Evolutionary conservation across 805 yeast genomes (phyloP), one percentile per base, ranked within the genome.

Genomic region (Naumovozyma dairenensis): DNA sequence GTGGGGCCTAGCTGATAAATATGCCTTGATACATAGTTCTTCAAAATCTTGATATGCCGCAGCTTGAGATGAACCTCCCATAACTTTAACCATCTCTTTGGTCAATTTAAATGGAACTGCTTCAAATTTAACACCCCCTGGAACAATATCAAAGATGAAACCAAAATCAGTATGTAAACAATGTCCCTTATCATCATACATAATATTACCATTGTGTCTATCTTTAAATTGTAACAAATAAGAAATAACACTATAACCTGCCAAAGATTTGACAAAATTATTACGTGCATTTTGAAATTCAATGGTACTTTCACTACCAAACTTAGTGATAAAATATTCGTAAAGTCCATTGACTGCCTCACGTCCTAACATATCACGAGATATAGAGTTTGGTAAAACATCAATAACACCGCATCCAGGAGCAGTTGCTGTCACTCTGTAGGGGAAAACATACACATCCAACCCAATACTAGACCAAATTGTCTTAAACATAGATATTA

Each of bases 361-460:
- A 51, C 99, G 74, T 27, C 99, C 99, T 33, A 92, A 69, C 97
- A 92, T 89, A 61, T 92, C 99, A 62, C 99, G 76, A 28, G 96
- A 85, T 18, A 85, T 79, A 5, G 96, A 80, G 54, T 89, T 83
- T 21, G 98, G 98, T 44, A 92, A 69, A 21, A 93, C 98, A 56
- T 93, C 99, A 63, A 92, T 92, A 28, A 92, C 94, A 60, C 99
- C 99, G 65, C 97, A 87, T 0, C 99, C 98, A 1, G 98, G 97
- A 2, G 95, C 96, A 7, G 99, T 92, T 1, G 99, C 98, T 0
- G 96, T 87, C 17, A 92, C 98, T 44, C 96, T 66, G 59, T 92
- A 73, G 1, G 99, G 98, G 62, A 74, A 93, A 17, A 92, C 93
- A 58, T 69, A 92, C 28, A 89, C 71, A 56, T 92, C 97, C 41